Evolutionary conservation across 2,329 filamentous ascomycete species (phyloP).

Genomic region (Kalmusia sp.): DNA sequence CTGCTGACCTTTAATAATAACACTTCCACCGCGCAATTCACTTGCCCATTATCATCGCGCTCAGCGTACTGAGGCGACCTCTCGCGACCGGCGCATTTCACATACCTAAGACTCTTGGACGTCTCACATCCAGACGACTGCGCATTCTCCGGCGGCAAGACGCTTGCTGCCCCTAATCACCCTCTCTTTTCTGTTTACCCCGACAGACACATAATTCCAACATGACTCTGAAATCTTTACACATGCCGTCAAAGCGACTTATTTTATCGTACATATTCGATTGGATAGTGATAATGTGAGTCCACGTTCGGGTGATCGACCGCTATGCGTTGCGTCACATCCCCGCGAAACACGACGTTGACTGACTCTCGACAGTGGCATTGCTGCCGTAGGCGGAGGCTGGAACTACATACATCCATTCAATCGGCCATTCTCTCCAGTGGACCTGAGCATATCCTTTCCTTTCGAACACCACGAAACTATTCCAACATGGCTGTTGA

Average conservation of each 20-base stretch:
- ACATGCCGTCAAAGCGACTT: constrained; percentile 58
- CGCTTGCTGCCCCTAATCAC: background rate
- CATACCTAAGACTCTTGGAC: constrained; percentile 10
- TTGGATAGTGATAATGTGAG: constrained; percentile 73
- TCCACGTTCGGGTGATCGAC: constrained; percentile 14
- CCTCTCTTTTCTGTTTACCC: constrained; percentile 6
- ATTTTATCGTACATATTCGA: constrained; percentile 74
- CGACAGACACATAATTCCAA: constrained; percentile 9
- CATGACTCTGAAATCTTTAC: constrained; percentile 36
- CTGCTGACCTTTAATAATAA: background rate
- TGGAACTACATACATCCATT: constrained; percentile 69
- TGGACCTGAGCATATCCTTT: constrained; percentile 80
- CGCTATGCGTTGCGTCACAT: background rate
- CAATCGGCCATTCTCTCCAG: constrained; percentile 73
- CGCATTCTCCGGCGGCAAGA: background rate
- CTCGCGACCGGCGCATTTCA: background rate
- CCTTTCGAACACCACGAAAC: constrained; percentile 75
- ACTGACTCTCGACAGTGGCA: constrained; percentile 50
- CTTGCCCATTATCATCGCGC: background rate
- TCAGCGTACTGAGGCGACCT: background rate
- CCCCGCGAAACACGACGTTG: background rate
- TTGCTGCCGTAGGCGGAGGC: constrained; percentile 65
- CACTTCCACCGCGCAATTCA: background rate
- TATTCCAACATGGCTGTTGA: constrained; percentile 70
- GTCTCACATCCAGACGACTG: constrained; percentile 10